phyloP scores from a whole-genome alignment of 1,139 yeast genomes.

The Lodderomyces theae region DNA sequence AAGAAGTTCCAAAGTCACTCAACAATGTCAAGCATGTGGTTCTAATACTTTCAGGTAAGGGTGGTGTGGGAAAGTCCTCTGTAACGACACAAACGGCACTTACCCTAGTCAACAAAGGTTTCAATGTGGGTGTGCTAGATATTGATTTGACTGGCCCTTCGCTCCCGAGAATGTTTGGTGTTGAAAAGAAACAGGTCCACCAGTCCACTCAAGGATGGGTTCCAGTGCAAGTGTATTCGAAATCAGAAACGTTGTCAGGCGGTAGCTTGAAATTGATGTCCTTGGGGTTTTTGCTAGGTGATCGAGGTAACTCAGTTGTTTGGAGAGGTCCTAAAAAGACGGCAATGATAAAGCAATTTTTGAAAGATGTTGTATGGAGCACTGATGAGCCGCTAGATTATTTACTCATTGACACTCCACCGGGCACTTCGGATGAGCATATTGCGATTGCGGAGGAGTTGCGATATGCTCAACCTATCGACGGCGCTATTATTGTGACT shows the following conservation, averaged over 20 bases:
- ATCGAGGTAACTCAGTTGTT: slow-evolving; percentile 86
- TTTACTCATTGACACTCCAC: slow-evolving; percentile 92
- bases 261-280: slow-evolving; percentile 69
- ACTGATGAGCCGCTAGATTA: slow-evolving; percentile 59
- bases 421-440: slow-evolving; percentile 98
- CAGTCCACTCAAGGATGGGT: slow-evolving; percentile 89
- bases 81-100: slow-evolving; percentile 92
- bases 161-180: slow-evolving; percentile 92
- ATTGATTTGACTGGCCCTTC: slow-evolving; percentile 98
- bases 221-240: slow-evolving; percentile 58
- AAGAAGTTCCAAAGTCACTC: slow-evolving; percentile 52
- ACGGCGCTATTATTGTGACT: slow-evolving; percentile 49
- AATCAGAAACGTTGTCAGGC: slow-evolving; percentile 21
- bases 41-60: slow-evolving; percentile 46
- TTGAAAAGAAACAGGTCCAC: slow-evolving; percentile 74
- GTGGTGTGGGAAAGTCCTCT: slow-evolving; percentile 88
- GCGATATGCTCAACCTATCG: slow-evolving; percentile 48
- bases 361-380: slow-evolving; percentile 86
- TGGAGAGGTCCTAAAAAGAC: slow-evolving; percentile 99
- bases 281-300: slow-evolving; percentile 80
- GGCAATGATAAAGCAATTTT: slow-evolving; percentile 93
- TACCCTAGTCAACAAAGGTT: slow-evolving; percentile 66
- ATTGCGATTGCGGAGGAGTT: slow-evolving; percentile 94
- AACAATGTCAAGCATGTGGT: slow-evolving; percentile 64
- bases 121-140: slow-evolving; percentile 86